A percentile compares a stretch with the other conserved stretches of the same genome.
These are phyloP conservation scores for Stramenopiles sp. DNA, from an alignment of 352 stramenopile species.

Conservation along the genomic window DNA sequence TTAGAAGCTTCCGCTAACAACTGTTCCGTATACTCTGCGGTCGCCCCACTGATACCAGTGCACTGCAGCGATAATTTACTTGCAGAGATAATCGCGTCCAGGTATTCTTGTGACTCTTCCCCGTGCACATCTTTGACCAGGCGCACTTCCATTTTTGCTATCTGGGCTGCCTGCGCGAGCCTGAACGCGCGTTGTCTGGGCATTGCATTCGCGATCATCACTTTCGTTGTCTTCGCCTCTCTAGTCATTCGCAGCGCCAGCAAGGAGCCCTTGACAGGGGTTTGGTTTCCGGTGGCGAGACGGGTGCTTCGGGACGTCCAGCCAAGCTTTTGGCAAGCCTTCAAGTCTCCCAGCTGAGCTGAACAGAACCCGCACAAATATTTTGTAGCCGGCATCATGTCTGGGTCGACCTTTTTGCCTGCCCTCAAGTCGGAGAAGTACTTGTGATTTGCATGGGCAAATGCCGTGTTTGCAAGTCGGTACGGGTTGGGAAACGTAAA, in stretches of 20 bases:
- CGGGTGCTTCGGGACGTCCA: background rate
- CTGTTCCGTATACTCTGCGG: background rate
- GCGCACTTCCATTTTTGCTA: background rate
- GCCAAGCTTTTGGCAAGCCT: background rate
- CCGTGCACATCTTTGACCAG: background rate
- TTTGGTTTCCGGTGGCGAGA: background rate
- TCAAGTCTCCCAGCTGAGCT: too few relatives aligned
- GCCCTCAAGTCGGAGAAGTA: too few relatives aligned
- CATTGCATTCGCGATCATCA: background rate
- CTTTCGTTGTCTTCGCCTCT: background rate
- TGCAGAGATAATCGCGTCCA: background rate
- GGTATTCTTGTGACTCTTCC: background rate
- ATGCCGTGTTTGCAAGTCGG: too few relatives aligned
- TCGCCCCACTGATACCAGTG: background rate
- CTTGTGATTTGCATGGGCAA: too few relatives aligned
- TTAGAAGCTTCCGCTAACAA: background rate
- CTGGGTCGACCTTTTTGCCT: too few relatives aligned
- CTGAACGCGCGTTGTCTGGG: background rate
- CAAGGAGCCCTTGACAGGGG: background rate
- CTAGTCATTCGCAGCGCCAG: background rate
- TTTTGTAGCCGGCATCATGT: too few relatives aligned
- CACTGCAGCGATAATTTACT: background rate
- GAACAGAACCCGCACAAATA: too few relatives aligned
- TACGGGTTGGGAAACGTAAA: too few relatives aligned
- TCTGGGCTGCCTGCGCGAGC: background rate